Percentiles rank a stretch among this genome's conserved stretches.
Conservation (phyloP, 75 land plant species). For the Pinus albicaulis region DNA sequence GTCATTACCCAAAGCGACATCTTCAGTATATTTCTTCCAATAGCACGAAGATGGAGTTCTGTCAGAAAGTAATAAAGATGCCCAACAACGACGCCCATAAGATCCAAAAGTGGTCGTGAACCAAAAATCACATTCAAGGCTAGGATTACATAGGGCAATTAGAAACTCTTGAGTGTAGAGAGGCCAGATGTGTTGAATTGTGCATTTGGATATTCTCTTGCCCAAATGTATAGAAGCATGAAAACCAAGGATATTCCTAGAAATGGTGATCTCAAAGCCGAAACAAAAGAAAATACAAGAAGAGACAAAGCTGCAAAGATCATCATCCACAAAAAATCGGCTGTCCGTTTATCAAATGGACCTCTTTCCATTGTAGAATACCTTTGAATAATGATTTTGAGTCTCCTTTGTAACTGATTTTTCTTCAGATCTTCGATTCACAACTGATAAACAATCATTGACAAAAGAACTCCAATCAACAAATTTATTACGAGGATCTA, state of each 20-base stretch:
- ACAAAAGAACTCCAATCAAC: no score
- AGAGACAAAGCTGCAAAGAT: conserved; percentile 58
- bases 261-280: conserved; percentile 32
- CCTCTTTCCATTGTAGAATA: conserved; percentile 18
- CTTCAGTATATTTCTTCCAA: conserved; percentile 54
- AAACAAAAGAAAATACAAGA: conserved; percentile 51
- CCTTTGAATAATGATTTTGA: no score
- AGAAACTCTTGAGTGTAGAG: conserved; percentile 85
- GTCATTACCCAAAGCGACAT: no score
- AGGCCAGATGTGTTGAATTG: conserved; percentile 79
- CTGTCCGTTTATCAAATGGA: conserved; percentile 64
- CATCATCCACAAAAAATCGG: conserved; percentile 95
- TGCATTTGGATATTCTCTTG: conserved; percentile 82
- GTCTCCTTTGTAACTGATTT: no score
- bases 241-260: conserved; percentile 76
- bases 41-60: conserved; percentile 74
- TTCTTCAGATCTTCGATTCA: no score
- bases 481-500: no score
- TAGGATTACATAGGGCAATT: conserved; percentile 90
- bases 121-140: conserved; percentile 83
- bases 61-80: conserved; percentile 87
- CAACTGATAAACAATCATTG: no score
- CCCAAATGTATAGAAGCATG: conserved; percentile 93
- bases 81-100: conserved; percentile 81
- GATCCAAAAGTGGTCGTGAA: conserved; percentile 43